Base-by-base conservation (phyloP, 768 basidiomycete species). In the Amanita rubescens region DNA sequence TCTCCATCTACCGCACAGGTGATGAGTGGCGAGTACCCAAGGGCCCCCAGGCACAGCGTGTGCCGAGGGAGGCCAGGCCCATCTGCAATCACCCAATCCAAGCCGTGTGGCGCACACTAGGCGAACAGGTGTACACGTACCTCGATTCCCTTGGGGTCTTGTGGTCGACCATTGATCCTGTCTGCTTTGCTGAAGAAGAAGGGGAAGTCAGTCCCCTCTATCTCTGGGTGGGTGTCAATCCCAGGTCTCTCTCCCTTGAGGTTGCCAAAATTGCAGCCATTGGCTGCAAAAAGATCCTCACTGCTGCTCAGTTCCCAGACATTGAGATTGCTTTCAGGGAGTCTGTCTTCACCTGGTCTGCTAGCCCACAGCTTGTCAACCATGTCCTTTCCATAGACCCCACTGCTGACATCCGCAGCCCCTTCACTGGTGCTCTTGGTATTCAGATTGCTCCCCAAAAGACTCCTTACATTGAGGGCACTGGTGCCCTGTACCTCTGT, bases 271-370 rank as follows among this genome's bases (percentile, higher is more conserved):
- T n/a, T 19, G 62, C 59, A 11, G 70, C 69, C 46, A 35, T 48
- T 6, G 35, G 49, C 42, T 58, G 59, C 66, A 54, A 63, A 49
- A 27, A 53, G 11, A 55, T 71, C 52, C 65, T 71, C 39, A 12
- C 9, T 5, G n/a, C 53, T 15, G 51, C 30, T 46, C 43, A 58
- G 35, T 49, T 71, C 58, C 45, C 51, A 34, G 63, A 66, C 34
- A 56, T 71, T 48, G 62, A 71, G 32, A 55, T 69, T 12, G 67
- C 58, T 4, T 63, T 71, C 58, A 20, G 59, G 12, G 65, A 71
- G 53, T 71, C 64, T 1, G 20, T 59, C 47, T 55, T 51, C 54
- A 59, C 56, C 50, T 53, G 44, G 38, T 56, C 46, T n/a, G 37
- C 57, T 38, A 62, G 63, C 20, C 60, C 59, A 5, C 35, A 57